These are phyloP conservation scores for Meyerozyma guilliermondii DNA, from an alignment of 1,139 yeast species.

Conservation along the genomic window DNA sequence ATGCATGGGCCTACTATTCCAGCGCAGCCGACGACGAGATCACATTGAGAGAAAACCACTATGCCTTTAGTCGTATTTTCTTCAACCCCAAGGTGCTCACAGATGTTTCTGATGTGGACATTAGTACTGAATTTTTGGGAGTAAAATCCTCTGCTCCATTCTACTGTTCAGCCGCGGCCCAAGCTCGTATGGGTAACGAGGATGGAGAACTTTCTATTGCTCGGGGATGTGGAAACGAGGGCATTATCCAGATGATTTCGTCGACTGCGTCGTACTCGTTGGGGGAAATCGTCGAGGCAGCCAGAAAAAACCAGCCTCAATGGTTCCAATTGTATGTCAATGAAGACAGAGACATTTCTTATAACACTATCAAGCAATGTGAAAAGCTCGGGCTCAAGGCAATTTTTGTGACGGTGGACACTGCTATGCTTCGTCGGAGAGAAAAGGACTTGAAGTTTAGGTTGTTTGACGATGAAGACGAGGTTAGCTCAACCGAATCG, in stretches of 20 bases:
- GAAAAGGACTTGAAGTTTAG: constrained; percentile 20
- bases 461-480: too few species aligned
- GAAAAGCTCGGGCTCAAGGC: constrained; percentile 21
- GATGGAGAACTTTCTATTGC: constrained; percentile 79
- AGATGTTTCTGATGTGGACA: too few species aligned
- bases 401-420: constrained; percentile 24
- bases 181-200: constrained; percentile 72
- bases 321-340: constrained; percentile 93
- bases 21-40: too few species aligned
- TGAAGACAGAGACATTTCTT: constrained; percentile 32
- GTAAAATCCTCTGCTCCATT: constrained; percentile 46
- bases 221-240: constrained; percentile 62
- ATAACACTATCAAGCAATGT: constrained; percentile 16
- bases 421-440: constrained; percentile 21
- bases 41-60: too few species aligned
- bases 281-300: constrained; percentile 61
- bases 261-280: constrained; percentile 72
- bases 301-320: constrained; percentile 53
- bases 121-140: neutral
- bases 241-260: constrained; percentile 76
- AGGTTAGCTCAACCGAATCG: too few species aligned
- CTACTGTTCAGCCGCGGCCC: constrained; percentile 76
- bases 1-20: too few species aligned
- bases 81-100: too few species aligned
- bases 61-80: too few species aligned